A percentile compares a stretch with the other conserved stretches of the same genome.
phyloP scores from a whole-genome alignment of 148 eudicot species.

The Amaranthus cruentus region DNA sequence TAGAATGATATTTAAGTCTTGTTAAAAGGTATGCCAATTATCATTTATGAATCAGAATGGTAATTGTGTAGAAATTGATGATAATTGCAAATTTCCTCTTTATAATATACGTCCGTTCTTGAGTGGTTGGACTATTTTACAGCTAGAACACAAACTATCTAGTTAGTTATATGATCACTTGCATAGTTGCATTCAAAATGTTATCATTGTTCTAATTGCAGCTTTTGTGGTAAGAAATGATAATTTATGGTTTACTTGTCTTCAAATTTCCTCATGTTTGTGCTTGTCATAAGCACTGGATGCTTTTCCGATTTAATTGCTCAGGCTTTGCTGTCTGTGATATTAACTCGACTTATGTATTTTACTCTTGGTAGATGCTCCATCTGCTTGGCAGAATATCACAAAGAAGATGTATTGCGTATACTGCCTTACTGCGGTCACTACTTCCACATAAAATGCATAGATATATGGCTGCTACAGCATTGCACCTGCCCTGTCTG shows the following conservation, averaged over 20 bases:
- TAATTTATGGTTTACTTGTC: not conserved
- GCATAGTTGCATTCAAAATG: no score
- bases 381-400: constrained; percentile 77
- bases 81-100: not conserved
- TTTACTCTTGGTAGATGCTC: constrained; percentile 49
- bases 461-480: constrained; percentile 83
- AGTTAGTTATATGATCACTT: no score
- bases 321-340: not conserved
- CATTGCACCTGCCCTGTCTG: constrained; percentile 92
- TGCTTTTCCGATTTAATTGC: not conserved
- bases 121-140: no score
- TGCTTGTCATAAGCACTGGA: not conserved
- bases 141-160: no score
- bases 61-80: not conserved
- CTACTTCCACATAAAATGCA: constrained; percentile 67
- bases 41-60: not conserved
- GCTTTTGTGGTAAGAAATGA: not conserved
- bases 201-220: not conserved
- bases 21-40: not conserved
- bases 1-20: not conserved
- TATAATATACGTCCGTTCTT: no score
- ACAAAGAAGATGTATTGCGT: constrained; percentile 59
- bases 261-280: not conserved
- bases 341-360: constrained; percentile 1
- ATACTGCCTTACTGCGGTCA: constrained; percentile 79